Percentiles rank a stretch among this genome's conserved stretches.
These are phyloP conservation scores for Nicotiana attenuata DNA, from an alignment of 257 asterid genomes.

Conservation along the genomic window DNA sequence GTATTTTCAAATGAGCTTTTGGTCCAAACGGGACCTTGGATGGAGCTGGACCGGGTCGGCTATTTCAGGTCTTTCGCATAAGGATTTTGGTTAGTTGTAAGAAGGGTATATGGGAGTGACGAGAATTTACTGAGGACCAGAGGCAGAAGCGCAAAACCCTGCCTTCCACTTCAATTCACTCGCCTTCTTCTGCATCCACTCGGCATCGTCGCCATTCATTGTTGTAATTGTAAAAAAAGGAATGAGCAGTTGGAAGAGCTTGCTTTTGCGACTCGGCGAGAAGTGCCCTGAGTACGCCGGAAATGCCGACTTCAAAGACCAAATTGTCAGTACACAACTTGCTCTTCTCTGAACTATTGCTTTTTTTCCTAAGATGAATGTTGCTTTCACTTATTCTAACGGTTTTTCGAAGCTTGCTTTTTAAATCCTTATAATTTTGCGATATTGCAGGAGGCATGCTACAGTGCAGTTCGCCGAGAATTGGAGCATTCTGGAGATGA, in stretches of 20 bases:
- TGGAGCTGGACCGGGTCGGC: background rate
- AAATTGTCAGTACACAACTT: constrained; percentile 45
- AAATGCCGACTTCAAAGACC: constrained; percentile 73
- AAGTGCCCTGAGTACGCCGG: constrained; percentile 88
- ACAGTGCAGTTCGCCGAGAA: constrained; percentile 83
- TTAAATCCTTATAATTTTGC: background rate
- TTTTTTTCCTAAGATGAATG: constrained; percentile 22
- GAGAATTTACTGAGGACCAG: background rate
- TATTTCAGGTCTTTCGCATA: background rate
- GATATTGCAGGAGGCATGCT: constrained; percentile 74
- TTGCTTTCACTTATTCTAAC: constrained; percentile 16
- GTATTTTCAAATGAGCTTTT: no score
- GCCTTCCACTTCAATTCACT: background rate
- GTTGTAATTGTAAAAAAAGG: background rate
- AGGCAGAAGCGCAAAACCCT: background rate
- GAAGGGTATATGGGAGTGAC: background rate
- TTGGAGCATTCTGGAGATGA: constrained; percentile 57
- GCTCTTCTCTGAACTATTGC: no score
- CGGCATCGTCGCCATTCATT: background rate
- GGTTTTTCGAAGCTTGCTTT: background rate
- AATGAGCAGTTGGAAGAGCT: constrained; percentile 79
- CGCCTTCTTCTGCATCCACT: background rate
- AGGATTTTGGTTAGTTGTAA: background rate
- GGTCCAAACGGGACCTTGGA: background rate
- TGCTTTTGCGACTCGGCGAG: constrained; percentile 90